Evolutionary conservation across 805 yeast genomes (phyloP).

Genomic region (Yarrowia osloensis): DNA sequence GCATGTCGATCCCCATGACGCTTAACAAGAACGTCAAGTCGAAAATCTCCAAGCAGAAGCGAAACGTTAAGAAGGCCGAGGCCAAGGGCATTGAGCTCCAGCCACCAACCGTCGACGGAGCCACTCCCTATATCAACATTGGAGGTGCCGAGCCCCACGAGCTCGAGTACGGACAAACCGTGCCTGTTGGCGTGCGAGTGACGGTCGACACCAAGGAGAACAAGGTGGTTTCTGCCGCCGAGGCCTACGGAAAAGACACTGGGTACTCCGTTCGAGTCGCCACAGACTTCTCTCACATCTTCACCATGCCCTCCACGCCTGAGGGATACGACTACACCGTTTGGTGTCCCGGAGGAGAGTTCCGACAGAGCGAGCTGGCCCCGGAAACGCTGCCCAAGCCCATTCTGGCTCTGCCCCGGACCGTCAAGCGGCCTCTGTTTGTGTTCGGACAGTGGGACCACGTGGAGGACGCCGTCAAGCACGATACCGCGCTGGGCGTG

Average conservation of each 20-base stretch:
- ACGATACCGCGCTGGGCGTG: constrained; percentile 55
- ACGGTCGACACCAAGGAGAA: constrained; percentile 68
- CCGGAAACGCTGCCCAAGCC: constrained; percentile 36
- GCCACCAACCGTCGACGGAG: constrained; percentile 38
- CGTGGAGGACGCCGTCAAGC: constrained; percentile 53
- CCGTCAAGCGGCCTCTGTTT: constrained; percentile 48
- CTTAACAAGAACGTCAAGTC: constrained; percentile 30
- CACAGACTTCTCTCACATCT: constrained; percentile 58
- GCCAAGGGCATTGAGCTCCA: constrained; percentile 53
- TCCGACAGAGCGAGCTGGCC: constrained; percentile 37
- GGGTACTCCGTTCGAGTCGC: constrained; percentile 79
- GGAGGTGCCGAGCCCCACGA: constrained; percentile 65
- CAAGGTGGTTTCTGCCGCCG: constrained; percentile 66
- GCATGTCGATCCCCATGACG: constrained; percentile 50
- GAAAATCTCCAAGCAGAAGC: constrained; percentile 37
- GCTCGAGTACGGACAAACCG: constrained; percentile 54
- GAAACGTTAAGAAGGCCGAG: constrained; percentile 47
- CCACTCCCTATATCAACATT: constrained; percentile 74
- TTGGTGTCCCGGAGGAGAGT: constrained; percentile 69
- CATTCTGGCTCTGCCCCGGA: constrained; percentile 33
- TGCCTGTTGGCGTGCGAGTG: constrained; percentile 78
- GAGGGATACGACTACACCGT: constrained; percentile 71
- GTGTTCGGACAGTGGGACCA: constrained; percentile 67
- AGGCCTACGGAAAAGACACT: constrained; percentile 53
- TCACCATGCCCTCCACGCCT: constrained; percentile 65